These are phyloP conservation scores for Rosellinia necatrix DNA, from an alignment of 2,329 filamentous ascomycete species.

Conservation along the genomic window DNA sequence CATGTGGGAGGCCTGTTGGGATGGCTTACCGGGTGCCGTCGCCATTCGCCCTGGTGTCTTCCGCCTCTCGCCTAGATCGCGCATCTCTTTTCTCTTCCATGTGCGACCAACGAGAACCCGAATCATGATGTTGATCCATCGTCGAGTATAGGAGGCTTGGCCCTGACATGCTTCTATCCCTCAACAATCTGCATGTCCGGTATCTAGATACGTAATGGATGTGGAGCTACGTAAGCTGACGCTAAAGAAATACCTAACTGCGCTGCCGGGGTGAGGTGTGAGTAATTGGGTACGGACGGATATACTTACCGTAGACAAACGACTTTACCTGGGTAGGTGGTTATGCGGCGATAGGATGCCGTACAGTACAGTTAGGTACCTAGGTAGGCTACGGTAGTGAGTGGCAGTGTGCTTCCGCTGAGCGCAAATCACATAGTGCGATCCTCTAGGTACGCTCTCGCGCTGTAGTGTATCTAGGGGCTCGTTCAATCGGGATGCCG, in stretches of 20 bases:
- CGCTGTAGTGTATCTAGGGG: too few species aligned
- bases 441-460: too few species aligned
- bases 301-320: too few species aligned
- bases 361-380: too few species aligned
- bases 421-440: neutral
- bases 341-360: too few species aligned
- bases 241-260: neutral
- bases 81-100: too few species aligned
- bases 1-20: constrained; percentile 24
- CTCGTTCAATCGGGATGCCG: neutral
- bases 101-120: neutral
- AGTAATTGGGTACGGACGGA: too few species aligned
- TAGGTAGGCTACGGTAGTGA: neutral
- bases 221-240: constrained; percentile 14
- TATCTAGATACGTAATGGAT: neutral
- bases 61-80: neutral
- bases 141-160: neutral
- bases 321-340: too few species aligned
- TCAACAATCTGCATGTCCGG: neutral
- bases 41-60: neutral
- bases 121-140: constrained; percentile 1
- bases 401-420: neutral
- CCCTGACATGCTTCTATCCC: neutral
- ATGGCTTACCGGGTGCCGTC: constrained; percentile 6
- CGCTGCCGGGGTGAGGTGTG: too few species aligned